Conservation (phyloP, 768 basidiomycete species). For the Russula sp. region DNA sequence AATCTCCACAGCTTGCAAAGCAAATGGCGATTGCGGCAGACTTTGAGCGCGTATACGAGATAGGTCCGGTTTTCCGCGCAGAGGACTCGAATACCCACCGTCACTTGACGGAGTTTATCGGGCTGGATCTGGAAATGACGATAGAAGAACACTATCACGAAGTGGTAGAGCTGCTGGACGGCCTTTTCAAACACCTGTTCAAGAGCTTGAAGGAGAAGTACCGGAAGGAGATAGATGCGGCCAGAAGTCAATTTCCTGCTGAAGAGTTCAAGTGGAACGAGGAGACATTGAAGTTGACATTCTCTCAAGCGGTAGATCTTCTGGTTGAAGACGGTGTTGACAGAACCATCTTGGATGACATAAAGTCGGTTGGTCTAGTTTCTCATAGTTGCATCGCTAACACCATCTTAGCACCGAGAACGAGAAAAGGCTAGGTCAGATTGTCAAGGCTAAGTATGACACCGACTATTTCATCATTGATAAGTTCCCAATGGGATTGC, state of each 20-base stretch:
- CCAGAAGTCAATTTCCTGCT: slow-evolving; percentile 85
- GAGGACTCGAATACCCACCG: slow-evolving; percentile 97
- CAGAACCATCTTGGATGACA: slow-evolving; percentile 77
- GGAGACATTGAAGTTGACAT: slow-evolving; percentile 79
- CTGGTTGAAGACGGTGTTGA: slow-evolving; percentile 82
- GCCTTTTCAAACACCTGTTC: slow-evolving; percentile 84
- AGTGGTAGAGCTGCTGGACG: slow-evolving; percentile 88
- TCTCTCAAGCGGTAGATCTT: slow-evolving; percentile 82
- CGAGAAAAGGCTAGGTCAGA: slow-evolving; percentile 85
- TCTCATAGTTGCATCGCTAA: slow-evolving; percentile 8
- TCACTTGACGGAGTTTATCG: slow-evolving; percentile 97
- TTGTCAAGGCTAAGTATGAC: slow-evolving; percentile 90
- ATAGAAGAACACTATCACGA: slow-evolving; percentile 99
- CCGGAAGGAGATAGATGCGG: slow-evolving; percentile 72
- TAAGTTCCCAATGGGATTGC: slow-evolving; percentile 93
- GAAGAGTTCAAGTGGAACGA: slow-evolving; percentile 95
- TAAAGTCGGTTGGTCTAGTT: slow-evolving; percentile 51
- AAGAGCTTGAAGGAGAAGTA: slow-evolving; percentile 70
- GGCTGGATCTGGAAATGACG: slow-evolving; percentile 97
- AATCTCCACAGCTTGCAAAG: slow-evolving; percentile 95
- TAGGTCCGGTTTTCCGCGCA: slow-evolving; percentile 94
- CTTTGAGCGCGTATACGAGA: slow-evolving; percentile 97
- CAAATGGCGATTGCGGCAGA: slow-evolving; percentile 99
- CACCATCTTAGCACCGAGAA: slow-evolving; percentile 70
- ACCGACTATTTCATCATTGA: slow-evolving; percentile 99